These are phyloP conservation scores for Cordyceps farinosa DNA, from an alignment of 2,329 filamentous ascomycete species.

Conservation along the genomic window DNA sequence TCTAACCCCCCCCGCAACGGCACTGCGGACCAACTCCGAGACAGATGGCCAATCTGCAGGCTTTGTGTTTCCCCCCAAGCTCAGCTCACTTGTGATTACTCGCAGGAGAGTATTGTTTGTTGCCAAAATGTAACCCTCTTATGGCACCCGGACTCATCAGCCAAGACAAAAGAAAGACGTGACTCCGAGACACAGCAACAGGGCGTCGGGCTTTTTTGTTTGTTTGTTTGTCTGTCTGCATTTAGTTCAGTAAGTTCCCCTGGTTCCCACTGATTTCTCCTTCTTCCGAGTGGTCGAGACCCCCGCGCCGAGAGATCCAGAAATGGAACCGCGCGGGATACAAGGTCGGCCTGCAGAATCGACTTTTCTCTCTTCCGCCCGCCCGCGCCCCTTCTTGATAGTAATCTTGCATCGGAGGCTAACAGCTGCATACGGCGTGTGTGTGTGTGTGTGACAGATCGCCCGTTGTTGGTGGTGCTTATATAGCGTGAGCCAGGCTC, in stretches of 20 bases:
- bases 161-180: neutral
- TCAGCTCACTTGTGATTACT: neutral
- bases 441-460: neutral
- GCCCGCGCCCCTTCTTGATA: neutral
- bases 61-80: neutral
- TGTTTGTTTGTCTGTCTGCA: neutral
- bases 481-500: conserved; percentile 3
- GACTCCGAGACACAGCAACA: neutral
- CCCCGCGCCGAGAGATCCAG: too few species aligned
- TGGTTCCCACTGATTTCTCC: too few species aligned
- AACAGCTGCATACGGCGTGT: neutral
- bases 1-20: too few species aligned
- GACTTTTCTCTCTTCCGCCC: neutral
- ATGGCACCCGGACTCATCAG: neutral
- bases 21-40: neutral
- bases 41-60: neutral
- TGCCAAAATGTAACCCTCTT: conserved; percentile 10
- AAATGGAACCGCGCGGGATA: too few species aligned
- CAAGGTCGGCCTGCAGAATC: too few species aligned
- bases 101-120: neutral
- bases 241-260: neutral
- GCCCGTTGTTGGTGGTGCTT: neutral
- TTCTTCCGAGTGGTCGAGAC: too few species aligned
- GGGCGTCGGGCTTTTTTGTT: too few species aligned
- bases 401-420: neutral